These are phyloP conservation scores for Knufia fluminis DNA, from an alignment of 2,329 filamentous ascomycete genomes.

Conservation along the genomic window DNA sequence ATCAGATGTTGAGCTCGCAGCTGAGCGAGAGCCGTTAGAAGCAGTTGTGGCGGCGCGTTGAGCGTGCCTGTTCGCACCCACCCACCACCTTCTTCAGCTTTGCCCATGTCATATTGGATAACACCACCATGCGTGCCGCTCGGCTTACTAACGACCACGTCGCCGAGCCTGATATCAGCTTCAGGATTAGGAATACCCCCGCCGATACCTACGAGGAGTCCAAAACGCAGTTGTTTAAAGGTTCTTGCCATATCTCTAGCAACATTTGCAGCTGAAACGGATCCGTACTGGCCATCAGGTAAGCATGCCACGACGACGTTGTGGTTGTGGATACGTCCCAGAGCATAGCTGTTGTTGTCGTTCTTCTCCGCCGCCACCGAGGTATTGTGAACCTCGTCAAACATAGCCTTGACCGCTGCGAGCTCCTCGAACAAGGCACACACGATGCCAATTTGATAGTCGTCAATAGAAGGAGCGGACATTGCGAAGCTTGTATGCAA, in stretches of 20 bases:
- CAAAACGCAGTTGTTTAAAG: constrained; percentile 17
- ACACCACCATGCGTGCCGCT: constrained; percentile 20
- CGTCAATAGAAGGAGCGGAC: no score
- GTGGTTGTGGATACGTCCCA: constrained; percentile 16
- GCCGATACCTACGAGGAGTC: constrained; percentile 23
- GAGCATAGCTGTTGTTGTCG: constrained; percentile 17
- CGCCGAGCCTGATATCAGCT: constrained; percentile 24
- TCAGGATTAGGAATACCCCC: constrained; percentile 17
- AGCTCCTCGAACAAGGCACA: constrained; percentile 13
- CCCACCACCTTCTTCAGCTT: constrained; percentile 9
- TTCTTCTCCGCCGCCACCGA: neutral
- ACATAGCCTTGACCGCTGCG: constrained; percentile 13
- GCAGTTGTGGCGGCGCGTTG: neutral
- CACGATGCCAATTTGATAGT: constrained; percentile 10
- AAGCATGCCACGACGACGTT: constrained; percentile 20
- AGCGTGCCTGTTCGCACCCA: neutral
- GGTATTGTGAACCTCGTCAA: constrained; percentile 13
- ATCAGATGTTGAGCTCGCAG: neutral
- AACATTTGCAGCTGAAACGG: constrained; percentile 8
- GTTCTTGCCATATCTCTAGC: constrained; percentile 15
- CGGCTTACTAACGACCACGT: constrained; percentile 22
- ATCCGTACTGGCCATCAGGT: constrained; percentile 11
- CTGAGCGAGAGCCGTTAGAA: neutral
- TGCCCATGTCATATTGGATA: constrained; percentile 27
- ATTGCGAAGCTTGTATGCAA: no score